phyloP scores from a whole-genome alignment of 2,329 filamentous ascomycete species.

The Talaromyces sp. region DNA sequence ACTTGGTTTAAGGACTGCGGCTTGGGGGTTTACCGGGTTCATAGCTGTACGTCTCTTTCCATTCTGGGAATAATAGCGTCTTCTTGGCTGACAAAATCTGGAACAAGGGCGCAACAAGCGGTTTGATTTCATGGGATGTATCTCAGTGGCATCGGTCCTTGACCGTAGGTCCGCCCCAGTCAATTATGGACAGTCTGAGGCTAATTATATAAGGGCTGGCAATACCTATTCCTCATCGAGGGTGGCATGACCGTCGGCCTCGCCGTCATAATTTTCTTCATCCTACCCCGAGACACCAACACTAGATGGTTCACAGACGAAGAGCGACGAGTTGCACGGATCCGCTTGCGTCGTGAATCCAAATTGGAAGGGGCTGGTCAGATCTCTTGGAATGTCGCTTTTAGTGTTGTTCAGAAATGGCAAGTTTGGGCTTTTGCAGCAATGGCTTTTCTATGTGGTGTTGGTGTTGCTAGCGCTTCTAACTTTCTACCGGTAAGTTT shows the following conservation, averaged over 20 bases:
- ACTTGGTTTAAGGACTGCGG: conserved; percentile 44
- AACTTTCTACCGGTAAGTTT: conserved; percentile 12
- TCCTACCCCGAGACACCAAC: conserved; percentile 31
- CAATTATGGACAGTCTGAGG: too few relatives aligned
- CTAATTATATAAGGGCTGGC: conserved; percentile 8
- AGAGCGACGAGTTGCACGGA: conserved; percentile 23
- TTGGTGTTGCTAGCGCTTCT: conserved; percentile 13
- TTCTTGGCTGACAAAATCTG: neutral
- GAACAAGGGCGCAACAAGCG: conserved; percentile 33
- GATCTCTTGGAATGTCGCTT: conserved; percentile 6
- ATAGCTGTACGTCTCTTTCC: conserved; percentile 8
- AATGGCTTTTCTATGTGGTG: conserved; percentile 12
- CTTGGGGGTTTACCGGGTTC: conserved; percentile 47
- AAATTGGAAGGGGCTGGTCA: conserved; percentile 1
- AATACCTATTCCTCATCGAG: conserved; percentile 17
- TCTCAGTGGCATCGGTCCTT: conserved; percentile 15
- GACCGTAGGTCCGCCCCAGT: too few relatives aligned
- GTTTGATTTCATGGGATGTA: conserved; percentile 30
- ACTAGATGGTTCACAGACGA: conserved; percentile 40
- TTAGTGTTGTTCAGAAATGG: conserved; percentile 1
- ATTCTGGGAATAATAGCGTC: neutral
- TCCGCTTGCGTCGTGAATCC: conserved; percentile 8
- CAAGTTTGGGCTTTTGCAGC: conserved; percentile 12
- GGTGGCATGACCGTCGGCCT: conserved; percentile 15
- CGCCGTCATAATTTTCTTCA: conserved; percentile 32